Conservation (phyloP, 495 filamentous ascomycete genomes). For the Aspergillus leporis region DNA sequence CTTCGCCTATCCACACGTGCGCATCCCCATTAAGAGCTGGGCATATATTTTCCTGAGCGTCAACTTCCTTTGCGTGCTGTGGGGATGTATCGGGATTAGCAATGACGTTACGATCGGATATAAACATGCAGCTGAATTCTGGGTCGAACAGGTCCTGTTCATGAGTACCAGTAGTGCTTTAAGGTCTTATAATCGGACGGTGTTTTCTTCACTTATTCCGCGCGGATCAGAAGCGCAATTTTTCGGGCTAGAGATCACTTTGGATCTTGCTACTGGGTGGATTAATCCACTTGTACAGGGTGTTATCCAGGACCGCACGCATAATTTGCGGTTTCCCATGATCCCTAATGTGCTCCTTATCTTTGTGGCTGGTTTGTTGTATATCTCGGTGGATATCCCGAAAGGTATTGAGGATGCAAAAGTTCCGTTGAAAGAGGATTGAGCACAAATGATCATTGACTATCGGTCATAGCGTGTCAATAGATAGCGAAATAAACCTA, state of each 20-base stretch:
- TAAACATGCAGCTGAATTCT: not conserved
- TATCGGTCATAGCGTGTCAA: too few relatives aligned
- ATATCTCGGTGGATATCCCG: not conserved
- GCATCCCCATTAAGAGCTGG: not conserved
- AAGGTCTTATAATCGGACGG: not conserved
- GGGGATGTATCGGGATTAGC: not conserved
- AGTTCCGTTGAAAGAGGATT: not conserved
- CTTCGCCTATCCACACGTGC: not conserved
- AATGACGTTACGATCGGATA: not conserved
- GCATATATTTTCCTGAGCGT: not conserved
- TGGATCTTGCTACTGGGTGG: not conserved
- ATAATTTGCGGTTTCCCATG: not conserved
- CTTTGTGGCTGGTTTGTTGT: not conserved
- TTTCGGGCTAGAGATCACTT: not conserved
- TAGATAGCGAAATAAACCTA: too few relatives aligned
- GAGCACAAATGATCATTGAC: too few relatives aligned
- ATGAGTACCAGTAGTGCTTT: not conserved
- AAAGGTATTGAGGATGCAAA: not conserved
- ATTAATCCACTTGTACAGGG: not conserved
- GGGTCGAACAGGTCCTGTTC: not conserved
- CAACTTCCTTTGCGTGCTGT: not conserved
- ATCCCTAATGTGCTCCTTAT: not conserved
- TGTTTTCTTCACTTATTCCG: not conserved
- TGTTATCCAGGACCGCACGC: not conserved
- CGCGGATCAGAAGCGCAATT: not conserved